A percentile compares a stretch with the other conserved stretches of the same genome.
Conservation (phyloP, 805 yeast genomes). For the Candida sakaeoensis region DNA sequence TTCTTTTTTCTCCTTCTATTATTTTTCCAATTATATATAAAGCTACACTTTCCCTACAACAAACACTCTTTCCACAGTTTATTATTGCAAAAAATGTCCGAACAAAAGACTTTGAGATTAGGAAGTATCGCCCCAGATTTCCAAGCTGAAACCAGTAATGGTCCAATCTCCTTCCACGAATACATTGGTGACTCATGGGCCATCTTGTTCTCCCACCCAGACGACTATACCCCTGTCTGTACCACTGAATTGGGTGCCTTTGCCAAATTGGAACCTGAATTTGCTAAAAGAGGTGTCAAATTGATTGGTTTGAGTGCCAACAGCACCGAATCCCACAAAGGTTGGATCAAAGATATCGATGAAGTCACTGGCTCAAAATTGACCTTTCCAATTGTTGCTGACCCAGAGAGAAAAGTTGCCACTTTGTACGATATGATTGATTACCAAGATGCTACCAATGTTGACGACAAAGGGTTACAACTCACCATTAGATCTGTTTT, state of each 20-base stretch:
- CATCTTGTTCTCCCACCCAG: slow-evolving; percentile 89
- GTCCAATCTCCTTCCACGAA: slow-evolving; percentile 83
- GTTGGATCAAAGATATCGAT: slow-evolving; percentile 90
- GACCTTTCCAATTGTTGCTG: slow-evolving; percentile 89
- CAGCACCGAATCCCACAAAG: slow-evolving; percentile 70
- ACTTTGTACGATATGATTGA: slow-evolving; percentile 66
- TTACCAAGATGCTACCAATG: slow-evolving; percentile 62
- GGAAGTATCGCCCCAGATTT: slow-evolving; percentile 88
- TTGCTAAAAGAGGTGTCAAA: slow-evolving; percentile 79
- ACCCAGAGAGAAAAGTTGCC: slow-evolving; percentile 79
- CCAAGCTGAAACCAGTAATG: slow-evolving; percentile 76
- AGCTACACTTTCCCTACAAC: too few species aligned
- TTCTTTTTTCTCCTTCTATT: background rate
- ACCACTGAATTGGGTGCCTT: slow-evolving; percentile 96
- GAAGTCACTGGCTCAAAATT: slow-evolving; percentile 76
- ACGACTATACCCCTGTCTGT: slow-evolving; percentile 95
- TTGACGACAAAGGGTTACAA: slow-evolving; percentile 67
- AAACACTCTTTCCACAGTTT: background rate
- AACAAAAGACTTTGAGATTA: slow-evolving; percentile 48
- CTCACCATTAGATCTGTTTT: slow-evolving; percentile 91
- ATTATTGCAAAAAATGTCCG: slow-evolving; percentile 13
- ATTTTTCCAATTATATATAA: background rate
- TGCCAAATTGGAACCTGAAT: slow-evolving; percentile 84
- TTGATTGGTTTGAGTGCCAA: slow-evolving; percentile 89
- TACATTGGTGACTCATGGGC: slow-evolving; percentile 85